Evolutionary conservation across 208 protist genomes (phyloP).

Genomic region (Dictyostelium gargantuum): DNA sequence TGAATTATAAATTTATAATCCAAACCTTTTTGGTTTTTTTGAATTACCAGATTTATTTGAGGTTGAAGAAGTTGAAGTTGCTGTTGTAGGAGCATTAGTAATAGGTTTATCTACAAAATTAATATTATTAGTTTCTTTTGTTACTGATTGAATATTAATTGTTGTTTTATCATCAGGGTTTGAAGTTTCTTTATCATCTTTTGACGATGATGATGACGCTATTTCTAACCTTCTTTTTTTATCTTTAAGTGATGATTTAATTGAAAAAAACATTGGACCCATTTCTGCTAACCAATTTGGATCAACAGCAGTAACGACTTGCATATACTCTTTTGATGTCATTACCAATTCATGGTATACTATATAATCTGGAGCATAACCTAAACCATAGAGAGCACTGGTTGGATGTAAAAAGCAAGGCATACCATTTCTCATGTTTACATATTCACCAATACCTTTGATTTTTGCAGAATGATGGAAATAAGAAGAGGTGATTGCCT

Average conservation of each 20-base stretch:
- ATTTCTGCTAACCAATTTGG: slow-evolving; percentile 96
- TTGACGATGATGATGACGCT: too few species aligned
- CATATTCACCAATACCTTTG: slow-evolving; percentile 97
- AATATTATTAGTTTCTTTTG: too few species aligned
- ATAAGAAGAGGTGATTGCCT: slow-evolving; percentile 94
- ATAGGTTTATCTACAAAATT: neutral
- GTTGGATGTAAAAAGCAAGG: slow-evolving; percentile 97
- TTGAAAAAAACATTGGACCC: slow-evolving; percentile 90
- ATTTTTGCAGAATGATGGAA: slow-evolving; percentile 95
- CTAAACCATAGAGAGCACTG: slow-evolving; percentile 95
- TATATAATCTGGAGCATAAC: slow-evolving; percentile 96
- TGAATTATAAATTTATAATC: neutral
- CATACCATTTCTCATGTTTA: slow-evolving; percentile 96
- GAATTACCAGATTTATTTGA: neutral
- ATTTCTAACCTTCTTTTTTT: slow-evolving; percentile 5
- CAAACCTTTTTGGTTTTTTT: neutral
- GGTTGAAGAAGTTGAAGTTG: neutral
- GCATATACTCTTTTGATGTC: slow-evolving; percentile 97
- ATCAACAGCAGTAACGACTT: slow-evolving; percentile 96
- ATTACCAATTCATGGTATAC: slow-evolving; percentile 98
- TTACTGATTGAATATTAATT: too few species aligned
- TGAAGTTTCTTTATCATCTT: too few species aligned
- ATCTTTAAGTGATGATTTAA: slow-evolving; percentile 74
- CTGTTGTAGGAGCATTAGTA: neutral
- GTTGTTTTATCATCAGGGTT: too few species aligned